phyloP scores from a whole-genome alignment of 495 filamentous ascomycete species.

The Viridothelium virens region DNA sequence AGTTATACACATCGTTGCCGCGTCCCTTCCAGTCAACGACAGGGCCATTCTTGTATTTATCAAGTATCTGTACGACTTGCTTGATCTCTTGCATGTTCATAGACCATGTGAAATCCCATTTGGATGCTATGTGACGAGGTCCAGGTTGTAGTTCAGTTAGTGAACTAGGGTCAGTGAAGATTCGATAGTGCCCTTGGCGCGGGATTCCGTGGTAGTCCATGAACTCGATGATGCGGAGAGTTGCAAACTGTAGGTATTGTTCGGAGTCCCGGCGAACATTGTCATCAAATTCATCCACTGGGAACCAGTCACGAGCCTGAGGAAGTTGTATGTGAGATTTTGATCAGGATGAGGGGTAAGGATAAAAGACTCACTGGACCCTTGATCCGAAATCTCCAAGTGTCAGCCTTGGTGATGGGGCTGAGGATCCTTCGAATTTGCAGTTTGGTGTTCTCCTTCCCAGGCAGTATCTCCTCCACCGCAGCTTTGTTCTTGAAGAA shows the following conservation, averaged over 20 bases:
- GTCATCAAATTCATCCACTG: background rate
- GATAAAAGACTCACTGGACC: background rate
- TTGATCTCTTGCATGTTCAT: background rate
- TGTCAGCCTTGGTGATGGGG: background rate
- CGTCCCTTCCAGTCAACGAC: background rate
- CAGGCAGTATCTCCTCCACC: background rate
- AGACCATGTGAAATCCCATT: background rate
- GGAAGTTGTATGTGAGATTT: background rate
- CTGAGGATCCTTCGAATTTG: background rate
- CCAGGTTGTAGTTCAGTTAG: background rate
- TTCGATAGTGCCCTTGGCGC: background rate
- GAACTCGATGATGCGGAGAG: background rate
- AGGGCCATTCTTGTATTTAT: background rate
- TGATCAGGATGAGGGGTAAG: no score
- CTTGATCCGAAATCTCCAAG: background rate
- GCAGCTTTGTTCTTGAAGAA: background rate
- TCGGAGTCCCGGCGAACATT: background rate
- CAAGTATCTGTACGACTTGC: background rate
- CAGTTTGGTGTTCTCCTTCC: background rate
- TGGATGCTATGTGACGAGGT: background rate
- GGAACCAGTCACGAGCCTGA: background rate
- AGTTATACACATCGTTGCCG: background rate
- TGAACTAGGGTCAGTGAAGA: background rate
- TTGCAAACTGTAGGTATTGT: background rate
- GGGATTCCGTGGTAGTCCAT: background rate